These are phyloP conservation scores for Amauroascus verrucosus DNA, from an alignment of 2,329 filamentous ascomycete genomes.

Conservation along the genomic window DNA sequence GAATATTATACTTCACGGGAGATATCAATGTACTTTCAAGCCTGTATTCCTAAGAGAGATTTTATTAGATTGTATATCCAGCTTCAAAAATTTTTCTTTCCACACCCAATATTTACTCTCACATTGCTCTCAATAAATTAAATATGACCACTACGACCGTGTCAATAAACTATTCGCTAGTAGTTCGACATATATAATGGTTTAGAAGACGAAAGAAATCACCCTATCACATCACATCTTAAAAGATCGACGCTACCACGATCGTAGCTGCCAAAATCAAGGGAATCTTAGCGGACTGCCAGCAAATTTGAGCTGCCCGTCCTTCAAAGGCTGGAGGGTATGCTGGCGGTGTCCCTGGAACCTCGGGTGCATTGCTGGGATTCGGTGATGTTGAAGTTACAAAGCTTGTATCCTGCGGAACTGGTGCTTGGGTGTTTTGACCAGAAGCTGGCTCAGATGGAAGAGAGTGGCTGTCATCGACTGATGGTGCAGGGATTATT, in stretches of 20 bases:
- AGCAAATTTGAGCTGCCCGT: background rate
- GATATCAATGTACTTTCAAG: background rate
- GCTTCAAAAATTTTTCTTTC: background rate
- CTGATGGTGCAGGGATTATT: background rate
- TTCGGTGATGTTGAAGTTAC: background rate
- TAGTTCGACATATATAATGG: background rate
- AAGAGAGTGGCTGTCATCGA: no score
- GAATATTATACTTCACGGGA: background rate
- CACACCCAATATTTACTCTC: background rate
- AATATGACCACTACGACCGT: background rate
- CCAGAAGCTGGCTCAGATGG: background rate
- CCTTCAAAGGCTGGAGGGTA: background rate
- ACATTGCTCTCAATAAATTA: background rate
- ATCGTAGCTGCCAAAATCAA: background rate
- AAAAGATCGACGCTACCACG: background rate
- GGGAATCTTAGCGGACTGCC: background rate
- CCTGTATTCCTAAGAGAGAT: background rate
- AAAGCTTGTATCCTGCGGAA: background rate
- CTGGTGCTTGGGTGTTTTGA: background rate
- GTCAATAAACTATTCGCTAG: background rate
- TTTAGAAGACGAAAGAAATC: background rate
- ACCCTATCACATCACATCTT: background rate
- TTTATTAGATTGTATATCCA: slow-evolving; percentile 1
- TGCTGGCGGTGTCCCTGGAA: background rate
- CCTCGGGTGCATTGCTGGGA: background rate